A percentile compares a stretch with the other conserved stretches of the same genome.
phyloP scores from a whole-genome alignment of 2,329 filamentous ascomycete species.

The Calonectria pseudoreteaudii region DNA sequence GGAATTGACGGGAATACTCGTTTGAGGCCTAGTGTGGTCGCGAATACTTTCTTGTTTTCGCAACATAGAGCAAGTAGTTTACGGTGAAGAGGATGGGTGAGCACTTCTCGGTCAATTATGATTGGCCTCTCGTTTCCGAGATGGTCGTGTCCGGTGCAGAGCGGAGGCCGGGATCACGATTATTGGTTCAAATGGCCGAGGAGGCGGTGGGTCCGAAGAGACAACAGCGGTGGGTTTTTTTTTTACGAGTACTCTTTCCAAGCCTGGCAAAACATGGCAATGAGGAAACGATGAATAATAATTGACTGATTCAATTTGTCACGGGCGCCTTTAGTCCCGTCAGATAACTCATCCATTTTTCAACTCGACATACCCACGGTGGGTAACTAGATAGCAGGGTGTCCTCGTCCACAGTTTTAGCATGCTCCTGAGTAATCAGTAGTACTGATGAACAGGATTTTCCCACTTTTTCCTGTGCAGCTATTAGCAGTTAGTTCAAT shows the following conservation, averaged over 20 bases:
- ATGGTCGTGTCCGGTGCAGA: not conserved
- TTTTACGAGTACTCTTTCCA: not conserved
- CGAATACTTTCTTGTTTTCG: not conserved
- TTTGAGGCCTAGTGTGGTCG: not conserved
- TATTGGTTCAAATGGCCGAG: conserved; percentile 9
- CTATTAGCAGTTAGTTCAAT: not conserved
- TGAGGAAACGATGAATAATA: not conserved
- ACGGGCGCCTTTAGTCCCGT: not conserved
- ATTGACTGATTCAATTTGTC: not conserved
- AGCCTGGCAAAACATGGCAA: not conserved
- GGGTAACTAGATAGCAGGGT: not conserved
- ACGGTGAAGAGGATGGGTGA: not conserved
- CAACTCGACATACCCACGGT: not conserved
- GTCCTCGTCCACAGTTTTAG: not conserved
- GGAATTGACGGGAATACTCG: not conserved
- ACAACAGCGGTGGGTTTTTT: not conserved
- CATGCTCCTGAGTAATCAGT: not conserved
- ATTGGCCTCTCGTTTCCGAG: not conserved
- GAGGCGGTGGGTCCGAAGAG: not conserved
- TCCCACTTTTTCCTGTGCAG: not conserved
- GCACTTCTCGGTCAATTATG: not conserved
- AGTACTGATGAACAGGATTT: too few species aligned
- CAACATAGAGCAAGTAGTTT: not conserved
- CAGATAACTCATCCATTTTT: not conserved
- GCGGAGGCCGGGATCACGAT: not conserved